Evolutionary conservation across 2,329 filamentous ascomycete species (phyloP), one percentile per base, ranked within the genome.

Genomic region (Penicillium palitans): DNA sequence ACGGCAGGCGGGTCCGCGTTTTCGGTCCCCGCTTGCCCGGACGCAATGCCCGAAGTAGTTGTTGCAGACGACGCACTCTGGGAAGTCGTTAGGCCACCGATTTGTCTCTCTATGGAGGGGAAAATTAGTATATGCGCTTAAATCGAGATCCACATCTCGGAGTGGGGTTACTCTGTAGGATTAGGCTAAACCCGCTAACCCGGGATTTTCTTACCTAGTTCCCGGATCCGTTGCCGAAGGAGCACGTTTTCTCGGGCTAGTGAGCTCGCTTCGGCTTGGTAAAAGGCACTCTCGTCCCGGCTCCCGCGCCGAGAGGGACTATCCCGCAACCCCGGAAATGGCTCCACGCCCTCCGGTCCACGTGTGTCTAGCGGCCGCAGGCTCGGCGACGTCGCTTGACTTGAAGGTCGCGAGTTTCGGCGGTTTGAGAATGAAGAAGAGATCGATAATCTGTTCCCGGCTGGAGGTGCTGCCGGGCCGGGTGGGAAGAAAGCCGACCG

Each of bases 221-320:
- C 79, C 37, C 78, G 73, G 51, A 81, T 80, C 13, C 79, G 70
- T 61, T 76, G 71, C 24, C 76, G 74, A 39, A 81, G 68, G 71
- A 81, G 79, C 59, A 79, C 77, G 53, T 81, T 81, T 58, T 81
- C 79, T 41, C 79, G 71, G 10, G 72, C 74, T 31, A 81, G 64
- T 62, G 73, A 79, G 29, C 76, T 72, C 9, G 78, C 78, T 60
- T 81, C 79, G 21, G 79, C 76, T 62, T 81, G 79, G 59, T 79
- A 80, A 61, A 74, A 81, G 17, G 78, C 73, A 52, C 69, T 72
- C 55, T 81, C 79, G 57, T 81, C 79, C 47, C 78, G 71, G 61
- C 78, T 78, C 35, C 75, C 71, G 44, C 76, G 73, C 57, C 70
- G 72, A 40, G 62, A 69, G 52, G 58, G 63, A 33, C 58, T 67